Base-by-base conservation (phyloP, 139 green algal species). In the Deuterostichococcus epilithicus region DNA sequence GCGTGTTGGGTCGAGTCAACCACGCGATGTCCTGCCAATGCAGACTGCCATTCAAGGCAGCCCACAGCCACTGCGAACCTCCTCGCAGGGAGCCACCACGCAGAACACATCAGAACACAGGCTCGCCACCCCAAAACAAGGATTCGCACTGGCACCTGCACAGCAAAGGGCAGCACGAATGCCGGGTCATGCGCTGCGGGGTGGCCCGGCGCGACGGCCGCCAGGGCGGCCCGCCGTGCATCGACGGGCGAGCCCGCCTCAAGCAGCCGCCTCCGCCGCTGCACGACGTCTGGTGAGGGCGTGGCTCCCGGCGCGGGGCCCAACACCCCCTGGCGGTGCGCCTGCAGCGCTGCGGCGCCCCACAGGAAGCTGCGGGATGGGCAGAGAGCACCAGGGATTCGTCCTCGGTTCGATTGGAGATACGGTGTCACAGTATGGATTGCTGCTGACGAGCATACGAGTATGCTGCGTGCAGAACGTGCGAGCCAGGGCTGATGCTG, bases 141-240 rank as follows among this genome's bases (percentile, higher is more conserved):
- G 8, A 52, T 13, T 52, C 8, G 8, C 8, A 52, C 8, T 8
- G 23, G 8, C 47, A 80, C 76, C 69, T 76, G 72, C n/a, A 80
- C 59, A 30, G 73, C 68, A 13, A 90, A 85, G 20, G 83, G 86
- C 72, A 93, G 80, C 39, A 92, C 37, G 52, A 83, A 86, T 5
- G 82, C 70, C 3, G 89, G 86, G 70, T 93, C 89, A 37, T 91
- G 88, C 0, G 67, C 88, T 1, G 82, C 82, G 5, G 65, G 68
- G 25, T 32, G 37, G 22, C 35, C 39, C 20, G 15, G 23, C 25
- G 70, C 76, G n/a, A 82, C 70, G 1, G 72, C 69, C 0, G 75
- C 77, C 26, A 91, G 77, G 2, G 79, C 86, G 60, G 74, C 83
- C 3, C 86, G 74, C 2, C 73, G 37, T 0, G 79, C 79, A 22